Base-by-base conservation (phyloP, 805 yeast species). In the Suhomyces emberorum region DNA sequence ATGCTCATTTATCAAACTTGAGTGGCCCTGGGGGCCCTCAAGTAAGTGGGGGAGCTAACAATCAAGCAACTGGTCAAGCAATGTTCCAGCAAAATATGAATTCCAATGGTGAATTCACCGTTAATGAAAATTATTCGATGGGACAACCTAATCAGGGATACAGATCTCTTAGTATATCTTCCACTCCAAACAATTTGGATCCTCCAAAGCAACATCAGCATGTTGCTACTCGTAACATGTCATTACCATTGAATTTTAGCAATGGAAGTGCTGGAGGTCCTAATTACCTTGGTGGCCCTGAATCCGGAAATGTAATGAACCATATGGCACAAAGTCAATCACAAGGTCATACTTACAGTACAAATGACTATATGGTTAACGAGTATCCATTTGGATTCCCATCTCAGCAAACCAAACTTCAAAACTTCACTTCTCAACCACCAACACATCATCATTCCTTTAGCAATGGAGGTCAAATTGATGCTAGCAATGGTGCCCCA, bases 51-150 rank as follows among this genome's bases (percentile, higher is more conserved):
- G 11, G 20, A 9, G 12, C 14, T 4, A 14, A 7, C 18, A 4
- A 16, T 4, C 6, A 25, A 4, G 33, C 27, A 9, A 4, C n/a
- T 7, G 15, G 7, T 16, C 22, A 15, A 9, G 20, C 18, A 18
- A 32, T 39, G 10, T 26, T 32, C 29, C 42, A 34, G 23, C 53
- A 49, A 34, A 55, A 50, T 32, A 54, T 56, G 61, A 56, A 49
- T 38, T 52, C 62, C 9, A 53, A 57, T 34, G 63, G 63, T 4
- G 63, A 58, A 34, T 58, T 58, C 35, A 43, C 54, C 15, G 20
- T 30, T 15, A 30, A 15, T 12, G 31, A 16, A n/a, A 29, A 19
- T 11, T 29, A 15, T 19, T 11, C 14, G 5, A 23, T 23, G 7
- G 8, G 8, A 7, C 26, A 23, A 23, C 26, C 26, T 9, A 20